A percentile compares a stretch with the other conserved stretches of the same genome.
These are phyloP conservation scores for Macrocybe gigantea DNA, from an alignment of 768 basidiomycete genomes.

Conservation along the genomic window DNA sequence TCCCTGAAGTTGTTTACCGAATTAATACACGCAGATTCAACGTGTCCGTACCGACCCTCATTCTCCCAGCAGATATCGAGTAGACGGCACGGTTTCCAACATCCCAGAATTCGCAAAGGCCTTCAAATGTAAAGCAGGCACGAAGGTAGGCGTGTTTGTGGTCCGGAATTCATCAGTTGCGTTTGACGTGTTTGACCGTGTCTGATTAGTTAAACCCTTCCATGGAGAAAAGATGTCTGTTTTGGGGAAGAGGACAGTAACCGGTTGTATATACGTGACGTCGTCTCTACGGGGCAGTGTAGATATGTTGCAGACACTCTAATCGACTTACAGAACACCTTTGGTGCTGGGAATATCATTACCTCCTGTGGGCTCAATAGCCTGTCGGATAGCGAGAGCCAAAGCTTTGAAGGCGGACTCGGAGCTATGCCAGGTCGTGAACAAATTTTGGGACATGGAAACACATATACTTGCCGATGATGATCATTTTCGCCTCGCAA, in stretches of 20 bases:
- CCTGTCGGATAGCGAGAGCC: conserved; percentile 91
- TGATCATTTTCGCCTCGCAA: conserved; percentile 96
- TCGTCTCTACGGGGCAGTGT: conserved; percentile 1
- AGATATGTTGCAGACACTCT: background rate
- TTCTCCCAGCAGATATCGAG: conserved; percentile 73
- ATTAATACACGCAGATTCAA: conserved; percentile 43
- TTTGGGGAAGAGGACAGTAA: conserved; percentile 53
- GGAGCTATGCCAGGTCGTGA: conserved; percentile 44
- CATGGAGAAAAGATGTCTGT: conserved; percentile 65
- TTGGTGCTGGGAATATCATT: conserved; percentile 95
- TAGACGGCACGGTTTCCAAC: conserved; percentile 83
- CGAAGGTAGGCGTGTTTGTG: conserved; percentile 50
- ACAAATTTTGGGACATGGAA: background rate
- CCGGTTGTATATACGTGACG: conserved; percentile 1
- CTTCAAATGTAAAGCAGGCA: conserved; percentile 72
- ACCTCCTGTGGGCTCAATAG: conserved; percentile 85
- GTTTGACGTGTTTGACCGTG: conserved; percentile 1
- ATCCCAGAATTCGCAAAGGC: conserved; percentile 85
- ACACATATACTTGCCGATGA: conserved; percentile 61
- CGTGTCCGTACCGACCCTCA: conserved; percentile 87
- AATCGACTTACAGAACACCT: conserved; percentile 61
- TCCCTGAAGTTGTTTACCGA: background rate
- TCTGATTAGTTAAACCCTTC: conserved; percentile 72
- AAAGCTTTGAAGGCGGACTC: conserved; percentile 99
- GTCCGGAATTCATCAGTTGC: background rate